A percentile compares a stretch with the other conserved stretches of the same genome.
Conservation (phyloP, 129 eudicot species). For the Centella asiatica region DNA sequence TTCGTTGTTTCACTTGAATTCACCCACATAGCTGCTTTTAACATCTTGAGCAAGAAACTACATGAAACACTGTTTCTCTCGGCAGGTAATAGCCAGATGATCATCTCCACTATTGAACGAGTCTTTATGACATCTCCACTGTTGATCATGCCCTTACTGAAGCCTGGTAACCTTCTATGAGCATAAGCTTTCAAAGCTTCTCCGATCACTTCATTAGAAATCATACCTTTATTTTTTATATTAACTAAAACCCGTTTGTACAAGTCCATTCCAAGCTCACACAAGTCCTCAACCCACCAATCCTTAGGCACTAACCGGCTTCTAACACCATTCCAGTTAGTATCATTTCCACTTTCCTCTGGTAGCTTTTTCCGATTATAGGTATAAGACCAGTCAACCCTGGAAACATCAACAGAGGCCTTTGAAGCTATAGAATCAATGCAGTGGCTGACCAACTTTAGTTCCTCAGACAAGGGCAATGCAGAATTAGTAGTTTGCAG, state of each 20-base stretch:
- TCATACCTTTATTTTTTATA: slow-evolving; percentile 45
- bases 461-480: slow-evolving; percentile 56
- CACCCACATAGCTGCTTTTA: slow-evolving; percentile 63
- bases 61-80: slow-evolving; percentile 77
- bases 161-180: slow-evolving; percentile 56
- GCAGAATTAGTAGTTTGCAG: slow-evolving; percentile 54
- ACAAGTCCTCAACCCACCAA: slow-evolving; percentile 98
- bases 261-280: slow-evolving; percentile 71
- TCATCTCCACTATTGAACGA: slow-evolving; percentile 45
- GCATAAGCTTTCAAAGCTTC: slow-evolving; percentile 84
- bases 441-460: slow-evolving; percentile 61
- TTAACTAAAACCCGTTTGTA: slow-evolving; percentile 51
- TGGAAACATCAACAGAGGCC: slow-evolving; percentile 66
- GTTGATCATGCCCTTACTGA: slow-evolving; percentile 43
- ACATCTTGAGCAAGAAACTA: slow-evolving; percentile 67
- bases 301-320: slow-evolving; percentile 64
- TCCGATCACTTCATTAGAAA: slow-evolving; percentile 70
- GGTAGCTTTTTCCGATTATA: slow-evolving; percentile 69
- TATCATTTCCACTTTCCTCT: slow-evolving; percentile 50
- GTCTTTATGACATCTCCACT: slow-evolving; percentile 39
- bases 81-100: slow-evolving; percentile 52
- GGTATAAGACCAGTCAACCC: slow-evolving; percentile 83
- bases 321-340: slow-evolving; percentile 40
- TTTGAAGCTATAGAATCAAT: slow-evolving; percentile 65
- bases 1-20: slow-evolving; percentile 49